Base-by-base conservation (phyloP, 2,329 filamentous ascomycete species). In the Xylaria polymorpha region DNA sequence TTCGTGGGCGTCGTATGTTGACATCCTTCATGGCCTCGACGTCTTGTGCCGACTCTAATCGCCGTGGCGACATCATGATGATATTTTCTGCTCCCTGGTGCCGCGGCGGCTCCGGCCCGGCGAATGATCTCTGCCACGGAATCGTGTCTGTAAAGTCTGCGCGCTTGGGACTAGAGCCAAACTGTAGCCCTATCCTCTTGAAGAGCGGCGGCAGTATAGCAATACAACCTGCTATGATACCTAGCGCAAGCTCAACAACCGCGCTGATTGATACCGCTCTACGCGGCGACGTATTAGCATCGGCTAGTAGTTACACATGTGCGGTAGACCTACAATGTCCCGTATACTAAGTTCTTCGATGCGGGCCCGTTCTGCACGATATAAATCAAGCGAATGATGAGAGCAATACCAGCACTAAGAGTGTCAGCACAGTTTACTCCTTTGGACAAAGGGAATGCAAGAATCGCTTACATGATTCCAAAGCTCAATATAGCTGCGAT, bases 401-500 rank as follows among this genome's bases (percentile, higher is more conserved):
- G 75, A 8, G 81, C 80, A 10, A 81, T 71, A 2, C 81, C 81
- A 29, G 81, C 81, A 51, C 81, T 83, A 50, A 6, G 1, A 9
- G n/a, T 22, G 22, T 68, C 4, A 74, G 65, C 22, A 60, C 12
- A 37, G 25, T 50, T 20, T 29, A 12, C 15, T 22, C 51, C 7
- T 32, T 15, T 18, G 8, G 35, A n/a, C 43, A 57, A 32, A 39
- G 12, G 5, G n/a, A 10, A 53, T 9, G 8, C 3, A 0, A n/a
- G 1, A 29, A 10, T 3, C 1, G 75, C 80, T 75, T 77, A 86
- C 84, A 87, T 74, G 67, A 85, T 81, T 14, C 82, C 86, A 77
- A 87, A 82, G 48, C 83, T 80, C 2, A 88, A 75, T 57, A 88
- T 81, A 2, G 82, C 72, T 4, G 81, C 82, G 35, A 88, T 79